These are phyloP conservation scores for Claviceps sp. DNA, from an alignment of 2,329 filamentous ascomycete species.

Conservation along the genomic window DNA sequence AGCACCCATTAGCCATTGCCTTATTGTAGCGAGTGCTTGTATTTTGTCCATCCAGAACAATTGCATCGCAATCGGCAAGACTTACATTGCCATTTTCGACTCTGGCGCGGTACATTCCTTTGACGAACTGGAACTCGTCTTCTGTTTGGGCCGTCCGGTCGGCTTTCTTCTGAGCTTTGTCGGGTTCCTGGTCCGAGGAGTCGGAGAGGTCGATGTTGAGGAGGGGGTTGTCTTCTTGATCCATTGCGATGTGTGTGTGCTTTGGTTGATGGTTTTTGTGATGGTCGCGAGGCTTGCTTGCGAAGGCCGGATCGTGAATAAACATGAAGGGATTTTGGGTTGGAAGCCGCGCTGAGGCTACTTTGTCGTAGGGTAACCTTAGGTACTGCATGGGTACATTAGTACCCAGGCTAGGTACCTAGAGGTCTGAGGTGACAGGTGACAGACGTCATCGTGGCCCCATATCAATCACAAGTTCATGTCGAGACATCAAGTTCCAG, in stretches of 20 bases:
- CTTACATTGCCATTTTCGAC: constrained; percentile 42
- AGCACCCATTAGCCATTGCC: not conserved
- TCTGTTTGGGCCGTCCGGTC: constrained; percentile 33
- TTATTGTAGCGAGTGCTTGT: not conserved
- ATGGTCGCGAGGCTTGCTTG: too few species aligned
- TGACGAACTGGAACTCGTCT: constrained; percentile 33
- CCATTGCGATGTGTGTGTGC: constrained; percentile 10
- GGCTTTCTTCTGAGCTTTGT: constrained; percentile 5
- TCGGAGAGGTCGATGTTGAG: constrained; percentile 18
- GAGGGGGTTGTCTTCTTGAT: constrained; percentile 16
- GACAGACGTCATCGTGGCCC: too few species aligned
- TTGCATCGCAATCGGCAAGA: not conserved
- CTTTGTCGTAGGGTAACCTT: too few species aligned
- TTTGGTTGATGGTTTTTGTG: not conserved
- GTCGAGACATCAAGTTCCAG: too few species aligned
- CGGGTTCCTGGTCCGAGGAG: constrained; percentile 18
- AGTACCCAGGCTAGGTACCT: too few species aligned
- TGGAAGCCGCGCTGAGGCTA: too few species aligned
- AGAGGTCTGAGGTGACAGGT: too few species aligned
- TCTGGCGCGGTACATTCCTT: constrained; percentile 31
- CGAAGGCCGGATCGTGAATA: too few species aligned
- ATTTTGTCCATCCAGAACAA: too few species aligned
- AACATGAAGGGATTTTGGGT: too few species aligned
- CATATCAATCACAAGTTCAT: too few species aligned
- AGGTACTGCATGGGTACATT: too few species aligned